Conservation (phyloP, 371 early-diverging fungal genomes). For the Furculomyces boomerangus region DNA sequence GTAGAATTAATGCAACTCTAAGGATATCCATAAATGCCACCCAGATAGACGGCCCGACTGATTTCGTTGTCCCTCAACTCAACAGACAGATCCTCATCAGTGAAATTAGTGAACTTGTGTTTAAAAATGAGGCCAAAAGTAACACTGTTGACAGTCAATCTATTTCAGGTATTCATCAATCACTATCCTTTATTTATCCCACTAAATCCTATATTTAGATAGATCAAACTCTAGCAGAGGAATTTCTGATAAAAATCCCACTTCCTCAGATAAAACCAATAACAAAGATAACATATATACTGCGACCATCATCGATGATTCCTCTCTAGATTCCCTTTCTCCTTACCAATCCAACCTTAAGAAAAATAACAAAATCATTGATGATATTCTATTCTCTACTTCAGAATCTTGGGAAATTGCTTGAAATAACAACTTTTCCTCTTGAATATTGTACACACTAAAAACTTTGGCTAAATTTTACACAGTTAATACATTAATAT, state of each 20-base stretch:
- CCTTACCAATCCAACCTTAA: slow-evolving; percentile 19
- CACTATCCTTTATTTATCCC: too few species aligned
- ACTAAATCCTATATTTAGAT: too few species aligned
- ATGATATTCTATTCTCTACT: slow-evolving; percentile 18
- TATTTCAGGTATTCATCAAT: slow-evolving; percentile 5
- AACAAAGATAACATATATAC: slow-evolving; percentile 10
- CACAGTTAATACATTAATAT: too few species aligned
- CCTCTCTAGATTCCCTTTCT: slow-evolving; percentile 15
- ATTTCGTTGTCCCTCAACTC: slow-evolving; percentile 5
- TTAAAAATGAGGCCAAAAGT: slow-evolving; percentile 9
- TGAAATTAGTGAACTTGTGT: slow-evolving; percentile 19
- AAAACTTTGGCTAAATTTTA: too few species aligned
- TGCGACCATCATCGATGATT: slow-evolving; percentile 21
- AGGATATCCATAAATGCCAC: slow-evolving; percentile 20
- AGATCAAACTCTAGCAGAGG: slow-evolving; percentile 18
- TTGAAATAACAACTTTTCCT: too few species aligned
- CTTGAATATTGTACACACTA: too few species aligned
- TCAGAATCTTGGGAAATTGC: too few species aligned
- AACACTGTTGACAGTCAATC: slow-evolving; percentile 7
- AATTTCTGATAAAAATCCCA: slow-evolving; percentile 5
- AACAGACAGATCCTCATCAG: slow-evolving; percentile 20
- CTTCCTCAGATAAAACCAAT: slow-evolving; percentile 3
- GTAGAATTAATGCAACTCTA: slow-evolving; percentile 31
- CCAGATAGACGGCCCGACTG: not conserved
- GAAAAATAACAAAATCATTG: slow-evolving; percentile 20